Evolutionary conservation across 352 stramenopile species (phyloP), one percentile per base, ranked within the genome.

Genomic region (Paralagenidium karlingii): DNA sequence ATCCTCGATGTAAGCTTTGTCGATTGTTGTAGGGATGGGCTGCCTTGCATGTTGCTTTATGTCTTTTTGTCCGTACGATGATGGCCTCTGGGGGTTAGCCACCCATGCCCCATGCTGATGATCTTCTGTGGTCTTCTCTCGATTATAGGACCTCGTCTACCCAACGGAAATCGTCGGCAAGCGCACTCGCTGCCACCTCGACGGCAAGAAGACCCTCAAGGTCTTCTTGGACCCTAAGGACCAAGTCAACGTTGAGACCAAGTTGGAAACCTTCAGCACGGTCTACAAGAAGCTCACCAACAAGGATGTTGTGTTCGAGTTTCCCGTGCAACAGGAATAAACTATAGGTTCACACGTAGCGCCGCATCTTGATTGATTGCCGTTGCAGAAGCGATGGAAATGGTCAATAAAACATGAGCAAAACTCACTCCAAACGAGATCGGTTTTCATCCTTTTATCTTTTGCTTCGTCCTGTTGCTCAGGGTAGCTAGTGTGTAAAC

Each of bases 251-350:
- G 93, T 99, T 22, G 96, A 99, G 77, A 96, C 85, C 51, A 98
- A 98, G 75, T 84, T 98, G n/a, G 95, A 99, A 60, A 99, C 95
- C 21, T 99, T 99, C 62, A 82, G 93, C 49, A 92, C 85, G 45
- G 95, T 99, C 49, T 99, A 99, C 88, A 97, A 96, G 70, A 98
- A 98, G 84, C 83, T 99, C 49, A 99, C 96, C 60, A 98, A 98
- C 82, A 99, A 99, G 79, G 91, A 98, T 59, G 95, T 99, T 71
- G 82, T 96, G 50, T 99, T 99, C 58, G 82, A 97, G 68, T 98
- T 98, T 60, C 77, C 79, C 36, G 76, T 93, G 58, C 58, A 82
- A 55, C 62, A 85, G 67, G 79, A 94, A 63, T 90, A 87, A 78
- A 53, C 22, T 7, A 19, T 40, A 24, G 45, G 16, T 36, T 36